Base-by-base conservation (phyloP, 352 stramenopile genomes). In the Phytopythium montanum region DNA sequence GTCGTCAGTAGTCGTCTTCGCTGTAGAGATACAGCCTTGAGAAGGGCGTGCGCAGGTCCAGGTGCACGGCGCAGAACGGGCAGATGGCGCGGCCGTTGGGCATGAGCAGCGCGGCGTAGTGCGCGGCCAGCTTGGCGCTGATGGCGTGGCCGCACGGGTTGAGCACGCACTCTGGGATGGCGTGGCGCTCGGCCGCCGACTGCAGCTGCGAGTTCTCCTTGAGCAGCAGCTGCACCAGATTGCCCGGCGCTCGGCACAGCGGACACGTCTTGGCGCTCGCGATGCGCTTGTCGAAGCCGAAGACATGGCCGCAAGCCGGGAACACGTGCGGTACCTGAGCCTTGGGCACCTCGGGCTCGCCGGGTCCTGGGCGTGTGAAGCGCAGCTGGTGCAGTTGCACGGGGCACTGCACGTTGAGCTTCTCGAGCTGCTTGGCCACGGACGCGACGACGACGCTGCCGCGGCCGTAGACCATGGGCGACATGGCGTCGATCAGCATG, bases 71-170 rank as follows among this genome's bases (percentile, higher is more conserved):
- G 51, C 84, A 94, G 54, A 94, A 90, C 13, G 84, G 84, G 57
- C 84, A 94, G 50, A 94, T 94, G 19, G 79, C 70, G 1, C 82
- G 76, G 41, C 84, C 84, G 54, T 88, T 92, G 1, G 81, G 81
- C 78, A 94, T 90, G 26, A 87, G 62, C 26, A 94, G 45, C 33
- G 58, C 59, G 10, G 79, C 69, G 54, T 89, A 91, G 42, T 88
- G 69, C 2, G 59, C 64, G n/a, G 84, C 84, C 21, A 91, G 70
- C 28, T 81, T 83, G 46, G 55, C 66, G 52, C 79, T 90, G 61
- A 90, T 90, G 10, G 82, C 76, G 50, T 94, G 84, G n/a, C 84
- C 84, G 56, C 84, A 94, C 25, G 84, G 84, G 64, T 94, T 94
- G 26, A 94, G 76, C 1, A 94, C 84, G 48, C 77, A 91, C 66